Evolutionary conservation across 257 asterid genomes (phyloP), one percentile per base, ranked within the genome.

Genomic region (Gentiana macrophylla): DNA sequence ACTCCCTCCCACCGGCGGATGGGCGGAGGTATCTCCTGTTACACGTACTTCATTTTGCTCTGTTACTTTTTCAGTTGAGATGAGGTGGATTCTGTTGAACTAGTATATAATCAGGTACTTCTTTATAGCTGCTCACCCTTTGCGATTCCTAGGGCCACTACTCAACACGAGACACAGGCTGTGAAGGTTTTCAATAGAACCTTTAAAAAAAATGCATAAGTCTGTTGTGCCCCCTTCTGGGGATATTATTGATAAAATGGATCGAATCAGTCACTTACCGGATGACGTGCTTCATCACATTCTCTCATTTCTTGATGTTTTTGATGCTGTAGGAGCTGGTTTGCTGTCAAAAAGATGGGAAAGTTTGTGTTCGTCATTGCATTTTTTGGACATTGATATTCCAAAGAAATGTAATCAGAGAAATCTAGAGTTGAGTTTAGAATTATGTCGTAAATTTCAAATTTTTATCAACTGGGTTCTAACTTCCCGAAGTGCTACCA

Each of bases 391-490:
- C 37, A 48, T 56, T 32, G 56, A 64, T 32, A 32, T 64, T 32
- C 12, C 1, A 4, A 10, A 34, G 10, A 49, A 49, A 37, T 15
- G 10, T 49, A 8, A 15, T 10, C 5, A 24, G 46, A 12, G 48
- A 37, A 35, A 13, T 32, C 37, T 7, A 1, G 24, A 4, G 38
- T 32, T 10, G 32, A 15, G 38, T 56, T 2, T 2, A 1, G 12
- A 4, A 0, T 24, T 37, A 51, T 41, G 37, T 36, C 46, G 33
- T 32, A 37, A 49, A 47, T 41, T 50, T 35, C 57, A 64, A n/a
- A 58, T 56, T 5, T 64, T 50, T 41, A 35, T 57, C 59, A 50
- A 56, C 32, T 56, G 63, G 57, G 69, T 57, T 8, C 44, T 64
- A 3, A 49, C 41, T 64, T n/a, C 46, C 46, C 62, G 11, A 8